A percentile compares a stretch with the other conserved stretches of the same genome.
phyloP scores from a whole-genome alignment of 139 green algal genomes.

The Tetradesmus lagerheimii region DNA sequence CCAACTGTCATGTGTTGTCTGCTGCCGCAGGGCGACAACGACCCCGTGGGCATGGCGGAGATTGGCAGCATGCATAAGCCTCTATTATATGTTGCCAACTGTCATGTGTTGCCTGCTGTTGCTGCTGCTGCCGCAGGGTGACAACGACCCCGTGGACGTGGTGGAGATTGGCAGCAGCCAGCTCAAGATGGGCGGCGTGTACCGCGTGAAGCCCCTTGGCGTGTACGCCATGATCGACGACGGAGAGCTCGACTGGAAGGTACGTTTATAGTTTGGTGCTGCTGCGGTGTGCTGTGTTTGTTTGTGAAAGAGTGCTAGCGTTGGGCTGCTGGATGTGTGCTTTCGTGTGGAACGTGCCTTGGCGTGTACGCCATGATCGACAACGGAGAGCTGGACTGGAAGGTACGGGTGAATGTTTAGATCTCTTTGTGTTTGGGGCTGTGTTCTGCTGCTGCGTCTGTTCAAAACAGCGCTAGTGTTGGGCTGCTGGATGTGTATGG shows the following conservation, averaged over 20 bases:
- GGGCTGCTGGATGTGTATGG: conserved; percentile 69
- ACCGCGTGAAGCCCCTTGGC: conserved; percentile 84
- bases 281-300: background rate
- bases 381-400: conserved; percentile 99
- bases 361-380: conserved; percentile 98
- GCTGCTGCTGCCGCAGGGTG: conserved; percentile 66
- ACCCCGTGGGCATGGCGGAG: conserved; percentile 99
- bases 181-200: conserved; percentile 91
- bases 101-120: background rate
- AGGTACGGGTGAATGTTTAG: no score
- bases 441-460: background rate
- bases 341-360: conserved; percentile 7
- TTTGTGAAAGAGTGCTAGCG: no score
- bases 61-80: no score
- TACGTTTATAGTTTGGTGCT: background rate
- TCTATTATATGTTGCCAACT: no score
- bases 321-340: no score
- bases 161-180: conserved; percentile 93
- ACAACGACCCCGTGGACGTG: conserved; percentile 99
- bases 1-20: no score
- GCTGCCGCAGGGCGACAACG: conserved; percentile 90
- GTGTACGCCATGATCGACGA: conserved; percentile 99
- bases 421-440: no score
- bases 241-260: conserved; percentile 99
- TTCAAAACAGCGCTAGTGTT: no score